Conservation (phyloP, 768 basidiomycete genomes). For the Termitomyces sp. region DNA sequence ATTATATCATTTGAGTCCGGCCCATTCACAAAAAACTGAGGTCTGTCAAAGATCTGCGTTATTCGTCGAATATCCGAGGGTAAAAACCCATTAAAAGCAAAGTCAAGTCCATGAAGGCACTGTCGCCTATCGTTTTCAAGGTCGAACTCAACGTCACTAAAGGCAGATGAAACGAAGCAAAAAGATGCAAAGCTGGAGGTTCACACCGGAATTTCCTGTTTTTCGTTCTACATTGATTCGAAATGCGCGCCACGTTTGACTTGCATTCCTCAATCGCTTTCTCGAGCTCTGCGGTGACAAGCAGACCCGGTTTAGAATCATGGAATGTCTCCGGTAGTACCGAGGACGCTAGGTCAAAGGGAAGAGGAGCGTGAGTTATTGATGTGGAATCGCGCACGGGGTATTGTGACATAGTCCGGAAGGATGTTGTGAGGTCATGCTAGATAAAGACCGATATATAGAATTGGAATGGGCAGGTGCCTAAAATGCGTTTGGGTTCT, state of each 20-base stretch:
- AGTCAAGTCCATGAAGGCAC: conserved; percentile 39
- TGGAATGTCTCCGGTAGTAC: conserved; percentile 18
- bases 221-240: conserved; percentile 37
- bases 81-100: conserved; percentile 14
- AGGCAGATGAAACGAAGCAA: neutral
- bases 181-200: neutral
- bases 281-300: conserved; percentile 45
- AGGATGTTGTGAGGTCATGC: conserved; percentile 2
- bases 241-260: conserved; percentile 38
- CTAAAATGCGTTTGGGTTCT: conserved; percentile 10
- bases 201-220: conserved; percentile 46
- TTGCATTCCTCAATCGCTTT: conserved; percentile 45
- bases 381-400: neutral
- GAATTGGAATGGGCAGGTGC: neutral
- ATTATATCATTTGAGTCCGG: conserved; percentile 43
- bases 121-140: conserved; percentile 46
- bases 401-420: conserved; percentile 3
- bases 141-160: conserved; percentile 54
- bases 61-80: conserved; percentile 40
- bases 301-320: conserved; percentile 35
- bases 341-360: neutral
- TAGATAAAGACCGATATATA: conserved; percentile 5
- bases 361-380: neutral
- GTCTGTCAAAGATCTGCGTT: conserved; percentile 48
- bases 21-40: conserved; percentile 44